Evolutionary conservation across 495 filamentous ascomycete species (phyloP).

Genomic region (Talaromyces ruber): DNA sequence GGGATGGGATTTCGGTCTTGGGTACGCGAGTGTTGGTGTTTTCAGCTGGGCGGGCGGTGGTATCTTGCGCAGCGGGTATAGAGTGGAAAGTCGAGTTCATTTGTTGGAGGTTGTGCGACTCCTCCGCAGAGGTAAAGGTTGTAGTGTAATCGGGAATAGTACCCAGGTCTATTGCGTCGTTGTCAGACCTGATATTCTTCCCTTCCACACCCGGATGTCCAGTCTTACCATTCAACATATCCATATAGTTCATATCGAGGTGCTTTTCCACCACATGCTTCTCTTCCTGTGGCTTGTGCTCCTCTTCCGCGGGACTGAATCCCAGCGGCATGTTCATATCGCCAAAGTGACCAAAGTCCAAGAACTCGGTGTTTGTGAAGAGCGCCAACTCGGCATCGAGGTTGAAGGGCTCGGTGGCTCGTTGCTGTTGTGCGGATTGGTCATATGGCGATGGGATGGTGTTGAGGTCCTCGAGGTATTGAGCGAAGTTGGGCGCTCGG

Average conservation of each 20-base stretch:
- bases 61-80: conserved; percentile 15
- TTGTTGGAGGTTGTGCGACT: conserved; percentile 14
- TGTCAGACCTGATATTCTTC: neutral
- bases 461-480: conserved; percentile 84
- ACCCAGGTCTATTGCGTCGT: conserved; percentile 22
- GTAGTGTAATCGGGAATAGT: conserved; percentile 27
- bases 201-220: neutral
- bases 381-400: conserved; percentile 71
- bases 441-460: conserved; percentile 61
- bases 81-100: conserved; percentile 20
- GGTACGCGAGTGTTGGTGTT: conserved; percentile 9
- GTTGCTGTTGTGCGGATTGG: conserved; percentile 43
- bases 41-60: conserved; percentile 10
- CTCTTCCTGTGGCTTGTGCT: conserved; percentile 7
- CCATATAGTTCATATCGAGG: conserved; percentile 34
- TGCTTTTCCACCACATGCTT: conserved; percentile 16
- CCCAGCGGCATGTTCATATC: conserved; percentile 27
- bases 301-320: conserved; percentile 27
- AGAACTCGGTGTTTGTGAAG: conserved; percentile 92
- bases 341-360: conserved; percentile 68
- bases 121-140: conserved; percentile 18
- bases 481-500: conserved; percentile 72
- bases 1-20: conserved; percentile 9
- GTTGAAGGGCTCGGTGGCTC: conserved; percentile 47
- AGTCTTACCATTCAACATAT: conserved; percentile 35